Evolutionary conservation across 495 filamentous ascomycete species (phyloP), one percentile per base, ranked within the genome.

Genomic region (Aspergillus sclerotioniger): DNA sequence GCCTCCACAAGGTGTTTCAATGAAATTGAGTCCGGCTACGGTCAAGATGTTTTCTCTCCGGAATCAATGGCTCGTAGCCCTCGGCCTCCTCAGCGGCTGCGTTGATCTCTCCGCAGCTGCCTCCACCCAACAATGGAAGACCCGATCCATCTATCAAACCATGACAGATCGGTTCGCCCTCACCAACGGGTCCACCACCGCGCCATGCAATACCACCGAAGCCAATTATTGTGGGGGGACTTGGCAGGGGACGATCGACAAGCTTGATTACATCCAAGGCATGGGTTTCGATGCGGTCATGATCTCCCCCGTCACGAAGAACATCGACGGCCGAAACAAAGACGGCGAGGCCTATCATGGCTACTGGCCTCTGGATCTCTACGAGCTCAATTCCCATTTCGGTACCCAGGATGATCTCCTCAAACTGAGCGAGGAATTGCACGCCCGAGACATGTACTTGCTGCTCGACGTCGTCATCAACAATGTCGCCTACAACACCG

Each of bases 231-330:
- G 88, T 62, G 88, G 87, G 31, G 88, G 88, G 0, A 84, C 83
- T 8, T 91, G 81, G 72, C 69, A 67, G 45, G 88, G 87, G 3
- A 78, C 90, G 41, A 82, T 83, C 53, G 77, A 83, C 32, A 80
- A 62, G 2, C 63, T 72, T 0, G 69, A 72, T 53, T 72, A 72
- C 56, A 68, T 91, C 60, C 78, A 89, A 59, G 74, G 75, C 35
- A 85, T 90, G 81, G 87, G 88, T 9, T 90, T 91, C 57, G 84
- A 83, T 54, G 86, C 87, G 10, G 73, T 90, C 43, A 89, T 86
- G 86, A 90, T 90, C 57, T 88, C 85, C 0, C 88, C 88, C 0
- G 71, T 90, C n/a, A 82, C 84, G 33, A 68, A 79, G 51, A 82
- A 88, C 56, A 64, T 88, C 17, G 67, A 75, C 0, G 69, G 70